Base-by-base conservation (phyloP, 2,329 filamentous ascomycete species). In the Xylaria sp. region DNA sequence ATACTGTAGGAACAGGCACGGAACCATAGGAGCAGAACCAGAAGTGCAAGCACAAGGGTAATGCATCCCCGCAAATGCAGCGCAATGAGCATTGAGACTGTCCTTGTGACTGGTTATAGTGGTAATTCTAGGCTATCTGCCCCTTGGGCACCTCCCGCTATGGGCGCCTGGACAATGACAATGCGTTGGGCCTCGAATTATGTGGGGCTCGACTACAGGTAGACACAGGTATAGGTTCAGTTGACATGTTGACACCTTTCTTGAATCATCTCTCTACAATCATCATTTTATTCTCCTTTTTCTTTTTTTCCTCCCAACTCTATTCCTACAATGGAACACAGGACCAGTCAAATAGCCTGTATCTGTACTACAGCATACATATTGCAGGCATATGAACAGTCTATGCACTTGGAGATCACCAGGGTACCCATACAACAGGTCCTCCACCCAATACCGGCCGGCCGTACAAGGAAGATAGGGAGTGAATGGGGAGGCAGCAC, bases 151-250 rank as follows among this genome's bases (percentile, higher is more conserved):
- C 32, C 36, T 53, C 24, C 24, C 3, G 21, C 24, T 6, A 53
- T 30, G 11, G 14, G 21, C 50, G 11, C 39, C 39, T 36, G 17
- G 27, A n/a, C 17, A 24, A 24, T 50, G 9, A 14, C 19, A 19
- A 24, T 24, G 62, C 21, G 67, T 69, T 66, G 59, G 67, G 64
- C 64, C 54, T 61, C 59, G 53, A 68, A 55, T 63, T 50, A 56
- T 66, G 34, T 64, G 67, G 67, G 51, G 62, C 39, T 47, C 9
- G 2, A 48, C 21, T 56, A 27, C 51, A 14, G 17, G 34, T 36
- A 36, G 34, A 36, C 34, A 36, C 39, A 42, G 39, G 4, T 14
- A 11, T 14, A 42, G 39, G 14, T 42, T 14, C 58, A 24, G n/a
- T 47, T 27, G 47, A 17, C 8, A 21, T 36, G 55, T 12, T 47